Percentiles rank a stretch among this genome's conserved stretches.
Conservation (phyloP, 1,284 basidiomycete species). For the Microbotryum violaceum region DNA sequence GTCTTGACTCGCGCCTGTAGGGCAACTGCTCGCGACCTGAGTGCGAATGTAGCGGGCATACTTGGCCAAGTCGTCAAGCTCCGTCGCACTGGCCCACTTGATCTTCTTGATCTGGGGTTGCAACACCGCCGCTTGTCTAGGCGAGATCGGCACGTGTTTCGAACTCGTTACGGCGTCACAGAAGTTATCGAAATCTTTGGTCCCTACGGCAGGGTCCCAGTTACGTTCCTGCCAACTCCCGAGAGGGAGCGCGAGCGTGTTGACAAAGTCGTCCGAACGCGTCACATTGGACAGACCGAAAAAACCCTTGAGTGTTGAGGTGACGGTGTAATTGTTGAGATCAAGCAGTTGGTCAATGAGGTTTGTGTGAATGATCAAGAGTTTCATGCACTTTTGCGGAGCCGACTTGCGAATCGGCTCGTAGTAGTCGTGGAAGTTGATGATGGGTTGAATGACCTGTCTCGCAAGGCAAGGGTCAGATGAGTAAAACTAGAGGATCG, state of each 20-base stretch:
- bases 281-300: slow-evolving; percentile 32
- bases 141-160: neutral
- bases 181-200: slow-evolving; percentile 25
- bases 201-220: slow-evolving; percentile 33
- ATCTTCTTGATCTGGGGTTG: neutral
- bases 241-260: slow-evolving; percentile 31
- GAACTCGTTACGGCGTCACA: slow-evolving; percentile 17
- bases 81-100: neutral
- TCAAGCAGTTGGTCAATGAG: slow-evolving; percentile 31
- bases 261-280: slow-evolving; percentile 31
- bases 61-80: slow-evolving; percentile 9
- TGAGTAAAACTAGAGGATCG: too few relatives aligned
- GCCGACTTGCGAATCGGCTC: slow-evolving; percentile 30
- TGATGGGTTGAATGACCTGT: slow-evolving; percentile 20
- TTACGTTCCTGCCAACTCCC: slow-evolving; percentile 33
- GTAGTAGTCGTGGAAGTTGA: slow-evolving; percentile 33
- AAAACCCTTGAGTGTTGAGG: slow-evolving; percentile 20
- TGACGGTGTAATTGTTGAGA: slow-evolving; percentile 20
- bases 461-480: too few relatives aligned
- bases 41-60: slow-evolving; percentile 26
- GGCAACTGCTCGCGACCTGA: slow-evolving; percentile 24
- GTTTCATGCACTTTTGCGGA: slow-evolving; percentile 26
- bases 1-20: slow-evolving; percentile 18
- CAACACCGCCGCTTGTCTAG: neutral
- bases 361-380: slow-evolving; percentile 21